Evolutionary conservation across 2,329 filamentous ascomycete species (phyloP), one percentile per base, ranked within the genome.

Genomic region (Fusarium coicis): DNA sequence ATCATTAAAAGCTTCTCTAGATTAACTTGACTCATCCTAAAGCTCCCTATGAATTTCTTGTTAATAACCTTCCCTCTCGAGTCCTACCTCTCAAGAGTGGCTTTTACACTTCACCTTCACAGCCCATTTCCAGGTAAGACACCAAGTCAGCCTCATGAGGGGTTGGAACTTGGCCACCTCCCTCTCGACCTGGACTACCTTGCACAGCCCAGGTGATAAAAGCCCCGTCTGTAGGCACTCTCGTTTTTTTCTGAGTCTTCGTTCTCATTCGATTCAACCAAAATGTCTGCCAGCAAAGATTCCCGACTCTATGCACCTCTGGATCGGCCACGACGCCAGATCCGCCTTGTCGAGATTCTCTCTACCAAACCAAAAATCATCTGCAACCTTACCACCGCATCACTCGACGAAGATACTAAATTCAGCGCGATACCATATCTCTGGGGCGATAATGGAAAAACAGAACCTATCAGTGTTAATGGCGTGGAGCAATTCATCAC

Each of bases 401-500:
- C 65, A 0, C 47, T 66, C 7, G n/a, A 44, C 2, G 2, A 66
- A 7, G 32, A 23, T 9, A 14, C 32, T 3, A 4, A 21, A 3
- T 68, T 67, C 16, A 55, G 42, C 16, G 55, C 49, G 0, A 28
- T 68, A 37, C 67, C 66, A 0, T 68, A 68, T 9, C 42, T 66
- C 7, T 68, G 65, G 62, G 65, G 62, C 7, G 32, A 68, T 4
- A 15, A 10, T 19, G 44, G 32, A 6, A 42, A 49, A 21, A 36
- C 37, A 2, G 28, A 62, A 30, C 0, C n/a, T 12, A 37, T 62
- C 0, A 44, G 2, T 1, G 36, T 67, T 0, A 68, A 67, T 7
- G 53, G 50, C 18, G 3, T 30, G 4, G 16, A 26, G 2, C 11
- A 3, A 6, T 15, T 9, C 18, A 26, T 66, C 10, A 50, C 63